Evolutionary conservation across 1,139 yeast genomes (phyloP).

Genomic region (Pichiaceae sp.): DNA sequence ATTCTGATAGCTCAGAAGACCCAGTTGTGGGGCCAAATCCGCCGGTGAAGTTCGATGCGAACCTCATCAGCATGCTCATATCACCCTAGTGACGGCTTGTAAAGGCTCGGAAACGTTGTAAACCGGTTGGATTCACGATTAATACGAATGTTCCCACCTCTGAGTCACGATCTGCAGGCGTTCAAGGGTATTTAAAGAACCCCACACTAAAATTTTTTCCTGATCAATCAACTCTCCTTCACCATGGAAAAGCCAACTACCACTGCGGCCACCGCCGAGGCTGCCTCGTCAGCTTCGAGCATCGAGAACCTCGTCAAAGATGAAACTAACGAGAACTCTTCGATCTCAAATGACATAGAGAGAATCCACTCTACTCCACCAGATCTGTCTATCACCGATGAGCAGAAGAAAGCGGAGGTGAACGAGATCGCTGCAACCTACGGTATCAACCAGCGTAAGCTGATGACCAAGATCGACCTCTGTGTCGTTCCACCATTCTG

Average conservation of each 20-base stretch:
- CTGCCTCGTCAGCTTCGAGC: neutral
- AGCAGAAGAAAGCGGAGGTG: slow-evolving; percentile 22
- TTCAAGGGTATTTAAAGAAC: too few relatives aligned
- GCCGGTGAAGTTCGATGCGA: too few relatives aligned
- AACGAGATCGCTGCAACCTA: slow-evolving; percentile 31
- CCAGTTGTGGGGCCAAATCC: too few relatives aligned
- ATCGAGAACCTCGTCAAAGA: neutral
- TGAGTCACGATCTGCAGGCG: too few relatives aligned
- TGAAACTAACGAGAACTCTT: neutral
- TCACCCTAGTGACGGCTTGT: too few relatives aligned
- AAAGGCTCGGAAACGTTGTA: too few relatives aligned
- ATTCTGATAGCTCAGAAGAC: too few relatives aligned
- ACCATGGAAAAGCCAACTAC: neutral
- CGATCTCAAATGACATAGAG: neutral
- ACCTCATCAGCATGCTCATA: too few relatives aligned
- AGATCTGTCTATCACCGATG: slow-evolving; percentile 9
- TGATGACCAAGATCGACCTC: slow-evolving; percentile 57
- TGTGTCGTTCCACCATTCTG: slow-evolving; percentile 68
- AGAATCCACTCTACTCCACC: neutral
- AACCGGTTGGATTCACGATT: too few relatives aligned
- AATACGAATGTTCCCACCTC: too few relatives aligned
- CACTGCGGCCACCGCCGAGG: neutral
- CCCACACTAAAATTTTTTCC: too few relatives aligned
- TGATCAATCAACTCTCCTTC: too few relatives aligned
- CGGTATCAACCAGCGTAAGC: slow-evolving; percentile 35